Percentiles rank a stretch among this genome's conserved stretches.
These are phyloP conservation scores for Talaromyces albobiverticillius DNA, from an alignment of 2,329 filamentous ascomycete genomes.

Conservation along the genomic window DNA sequence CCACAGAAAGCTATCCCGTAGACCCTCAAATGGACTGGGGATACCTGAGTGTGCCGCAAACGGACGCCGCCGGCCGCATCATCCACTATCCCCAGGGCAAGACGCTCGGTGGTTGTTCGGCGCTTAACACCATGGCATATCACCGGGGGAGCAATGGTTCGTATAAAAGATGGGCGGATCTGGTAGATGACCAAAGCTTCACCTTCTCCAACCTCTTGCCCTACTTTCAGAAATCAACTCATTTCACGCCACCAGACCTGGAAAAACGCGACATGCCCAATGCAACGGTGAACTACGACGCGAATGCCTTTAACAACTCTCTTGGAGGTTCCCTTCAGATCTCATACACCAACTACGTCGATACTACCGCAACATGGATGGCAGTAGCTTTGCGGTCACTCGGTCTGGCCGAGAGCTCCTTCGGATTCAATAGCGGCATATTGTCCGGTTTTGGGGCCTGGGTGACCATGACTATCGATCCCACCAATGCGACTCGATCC, in stretches of 20 bases:
- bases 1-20: too few relatives aligned
- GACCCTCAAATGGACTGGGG: too few relatives aligned
- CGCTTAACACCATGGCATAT: background rate
- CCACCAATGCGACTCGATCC: too few relatives aligned
- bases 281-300: constrained; percentile 19
- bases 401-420: constrained; percentile 37
- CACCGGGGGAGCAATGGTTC: background rate
- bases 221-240: constrained; percentile 26
- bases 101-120: background rate
- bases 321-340: constrained; percentile 54
- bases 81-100: too few relatives aligned
- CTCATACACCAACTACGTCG: constrained; percentile 39
- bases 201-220: constrained; percentile 27
- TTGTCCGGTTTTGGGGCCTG: constrained; percentile 43
- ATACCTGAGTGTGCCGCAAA: too few relatives aligned
- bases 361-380: constrained; percentile 38
- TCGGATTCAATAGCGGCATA: constrained; percentile 44
- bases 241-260: constrained; percentile 26
- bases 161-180: constrained; percentile 7
- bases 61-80: too few relatives aligned
- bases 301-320: constrained; percentile 30
- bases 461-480: constrained; percentile 48
- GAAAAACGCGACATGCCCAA: background rate
- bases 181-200: constrained; percentile 33
- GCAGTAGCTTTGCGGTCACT: constrained; percentile 36